Evolutionary conservation across 1,139 yeast species (phyloP).

Genomic region (Saccharomyces uvarum): DNA sequence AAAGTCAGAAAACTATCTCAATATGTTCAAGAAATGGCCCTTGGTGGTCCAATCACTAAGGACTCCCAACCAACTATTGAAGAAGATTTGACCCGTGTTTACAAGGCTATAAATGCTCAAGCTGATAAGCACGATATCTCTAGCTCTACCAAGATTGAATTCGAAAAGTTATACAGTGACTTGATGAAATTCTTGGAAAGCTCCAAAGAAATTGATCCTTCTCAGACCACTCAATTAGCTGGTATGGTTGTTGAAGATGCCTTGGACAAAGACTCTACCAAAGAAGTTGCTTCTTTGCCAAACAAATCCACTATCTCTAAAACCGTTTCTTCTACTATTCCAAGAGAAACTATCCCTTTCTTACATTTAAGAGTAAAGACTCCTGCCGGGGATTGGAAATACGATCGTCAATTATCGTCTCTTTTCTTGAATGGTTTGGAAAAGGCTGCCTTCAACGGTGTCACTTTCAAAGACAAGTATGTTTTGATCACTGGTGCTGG

Average conservation of each 20-base stretch:
- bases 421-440: constrained; percentile 83
- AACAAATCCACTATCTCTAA: constrained; percentile 60
- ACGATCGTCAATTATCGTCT: constrained; percentile 71
- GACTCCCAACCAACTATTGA: constrained; percentile 58
- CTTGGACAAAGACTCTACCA: constrained; percentile 55
- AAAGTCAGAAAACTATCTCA: constrained; percentile 91
- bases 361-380: constrained; percentile 78
- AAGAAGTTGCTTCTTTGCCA: constrained; percentile 78
- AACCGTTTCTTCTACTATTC: constrained; percentile 66
- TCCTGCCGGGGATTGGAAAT: constrained; percentile 70
- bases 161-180: constrained; percentile 73
- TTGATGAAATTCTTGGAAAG: constrained; percentile 65
- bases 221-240: constrained; percentile 35
- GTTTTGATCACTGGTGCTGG: constrained; percentile 97
- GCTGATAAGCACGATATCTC: constrained; percentile 39
- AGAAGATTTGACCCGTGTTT: constrained; percentile 78
- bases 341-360: constrained; percentile 88
- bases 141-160: constrained; percentile 60
- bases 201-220: constrained; percentile 52
- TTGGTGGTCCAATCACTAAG: constrained; percentile 80
- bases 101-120: constrained; percentile 71
- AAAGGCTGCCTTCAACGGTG: constrained; percentile 86
- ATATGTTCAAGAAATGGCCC: constrained; percentile 93
- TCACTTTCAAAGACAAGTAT: constrained; percentile 79
- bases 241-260: constrained; percentile 36